Conservation (phyloP, 768 basidiomycete genomes). For the Hortiboletus campestris region DNA sequence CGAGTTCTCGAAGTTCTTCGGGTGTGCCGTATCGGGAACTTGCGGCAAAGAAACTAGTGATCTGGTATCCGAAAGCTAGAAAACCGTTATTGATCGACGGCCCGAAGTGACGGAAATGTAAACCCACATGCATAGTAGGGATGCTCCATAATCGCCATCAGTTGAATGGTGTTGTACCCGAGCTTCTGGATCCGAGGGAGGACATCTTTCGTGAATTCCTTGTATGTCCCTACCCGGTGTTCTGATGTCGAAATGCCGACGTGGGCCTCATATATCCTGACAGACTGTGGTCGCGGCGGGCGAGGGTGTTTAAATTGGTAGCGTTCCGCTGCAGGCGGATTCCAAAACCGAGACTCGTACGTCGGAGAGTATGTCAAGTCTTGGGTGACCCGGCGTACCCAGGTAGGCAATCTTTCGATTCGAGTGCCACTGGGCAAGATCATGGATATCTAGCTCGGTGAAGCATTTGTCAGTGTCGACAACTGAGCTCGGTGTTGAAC, state of each 20-base stretch:
- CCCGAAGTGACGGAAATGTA: background rate
- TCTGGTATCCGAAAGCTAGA: conserved; percentile 95
- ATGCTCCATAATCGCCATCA: conserved; percentile 99
- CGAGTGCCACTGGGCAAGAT: conserved; percentile 71
- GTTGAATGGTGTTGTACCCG: conserved; percentile 95
- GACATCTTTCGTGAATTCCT: conserved; percentile 85
- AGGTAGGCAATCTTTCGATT: conserved; percentile 90
- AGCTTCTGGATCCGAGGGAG: conserved; percentile 86
- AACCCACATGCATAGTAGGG: conserved; percentile 93
- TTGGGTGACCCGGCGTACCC: conserved; percentile 95
- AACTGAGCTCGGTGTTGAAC: conserved; percentile 11
- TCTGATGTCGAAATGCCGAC: conserved; percentile 95
- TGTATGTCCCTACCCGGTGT: conserved; percentile 87
- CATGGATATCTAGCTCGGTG: conserved; percentile 79
- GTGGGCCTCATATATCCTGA: conserved; percentile 95
- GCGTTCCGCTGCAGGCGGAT: conserved; percentile 68
- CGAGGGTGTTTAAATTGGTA: conserved; percentile 83
- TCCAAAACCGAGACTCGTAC: conserved; percentile 99
- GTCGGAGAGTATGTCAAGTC: conserved; percentile 85
- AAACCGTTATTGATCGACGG: background rate
- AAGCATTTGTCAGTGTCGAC: background rate
- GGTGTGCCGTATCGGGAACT: conserved; percentile 95
- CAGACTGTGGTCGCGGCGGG: conserved; percentile 61
- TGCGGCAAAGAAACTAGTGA: conserved; percentile 95
- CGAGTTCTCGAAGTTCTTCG: conserved; percentile 91